These are phyloP conservation scores for Paraconiothyrium sp. DNA, from an alignment of 2,329 filamentous ascomycete species.

Conservation along the genomic window DNA sequence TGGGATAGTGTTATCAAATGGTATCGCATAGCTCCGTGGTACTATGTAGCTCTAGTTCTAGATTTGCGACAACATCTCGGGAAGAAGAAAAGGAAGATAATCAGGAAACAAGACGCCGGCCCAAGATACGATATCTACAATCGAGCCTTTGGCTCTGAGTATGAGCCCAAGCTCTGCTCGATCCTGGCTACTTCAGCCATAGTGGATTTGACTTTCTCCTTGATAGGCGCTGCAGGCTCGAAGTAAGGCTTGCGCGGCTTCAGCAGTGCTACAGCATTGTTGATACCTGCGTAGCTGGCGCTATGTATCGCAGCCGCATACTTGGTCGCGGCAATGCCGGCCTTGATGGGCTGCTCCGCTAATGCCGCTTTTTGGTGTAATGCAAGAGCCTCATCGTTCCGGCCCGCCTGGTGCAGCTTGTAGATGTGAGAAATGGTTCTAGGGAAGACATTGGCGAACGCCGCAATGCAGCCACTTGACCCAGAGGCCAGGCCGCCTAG, in stretches of 20 bases:
- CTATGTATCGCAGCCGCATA: slow-evolving; percentile 70
- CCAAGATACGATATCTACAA: neutral
- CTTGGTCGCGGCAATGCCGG: slow-evolving; percentile 71
- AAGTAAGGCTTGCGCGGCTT: slow-evolving; percentile 30
- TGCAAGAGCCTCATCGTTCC: slow-evolving; percentile 63
- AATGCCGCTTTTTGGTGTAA: slow-evolving; percentile 69
- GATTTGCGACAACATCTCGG: neutral
- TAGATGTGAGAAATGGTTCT: slow-evolving; percentile 66
- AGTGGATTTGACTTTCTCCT: slow-evolving; percentile 23
- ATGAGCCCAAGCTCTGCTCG: slow-evolving; percentile 27
- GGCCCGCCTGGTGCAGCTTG: slow-evolving; percentile 65
- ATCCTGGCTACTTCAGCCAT: slow-evolving; percentile 33
- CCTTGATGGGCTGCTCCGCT: slow-evolving; percentile 71
- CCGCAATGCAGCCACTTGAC: slow-evolving; percentile 63
- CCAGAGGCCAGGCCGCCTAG: slow-evolving; percentile 63
- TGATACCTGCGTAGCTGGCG: slow-evolving; percentile 64
- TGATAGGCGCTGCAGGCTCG: slow-evolving; percentile 22
- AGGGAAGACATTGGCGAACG: slow-evolving; percentile 65
- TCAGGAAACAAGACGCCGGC: neutral
- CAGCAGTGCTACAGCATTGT: slow-evolving; percentile 26
- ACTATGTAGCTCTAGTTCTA: neutral
- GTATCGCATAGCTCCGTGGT: neutral
- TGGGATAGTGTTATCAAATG: neutral
- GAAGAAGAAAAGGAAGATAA: neutral
- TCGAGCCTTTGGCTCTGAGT: slow-evolving; percentile 6